These are phyloP conservation scores for Kingdonia uniflora DNA, from an alignment of 164 flowering plant genomes.

Conservation along the genomic window DNA sequence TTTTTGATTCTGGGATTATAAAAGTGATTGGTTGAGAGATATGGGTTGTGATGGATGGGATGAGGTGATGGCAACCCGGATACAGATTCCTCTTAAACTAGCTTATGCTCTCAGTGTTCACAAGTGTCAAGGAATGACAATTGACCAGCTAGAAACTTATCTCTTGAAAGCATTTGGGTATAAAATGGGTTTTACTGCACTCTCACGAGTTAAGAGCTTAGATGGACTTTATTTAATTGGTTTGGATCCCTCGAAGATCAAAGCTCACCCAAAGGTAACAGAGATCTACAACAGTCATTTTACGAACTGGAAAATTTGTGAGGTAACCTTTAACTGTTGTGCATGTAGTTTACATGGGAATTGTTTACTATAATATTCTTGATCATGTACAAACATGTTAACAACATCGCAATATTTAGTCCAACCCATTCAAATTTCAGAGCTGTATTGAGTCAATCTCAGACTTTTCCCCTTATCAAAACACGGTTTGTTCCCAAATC, in stretches of 20 bases:
- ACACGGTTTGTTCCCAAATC: no score
- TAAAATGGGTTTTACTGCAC: conserved; percentile 67
- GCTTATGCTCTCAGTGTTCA: conserved; percentile 71
- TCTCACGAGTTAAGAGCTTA: conserved; percentile 54
- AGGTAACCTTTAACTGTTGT: no score
- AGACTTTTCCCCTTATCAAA: no score
- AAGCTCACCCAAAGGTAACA: conserved; percentile 52
- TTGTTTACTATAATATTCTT: no score
- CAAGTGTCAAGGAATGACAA: conserved; percentile 70
- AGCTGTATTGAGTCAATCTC: no score
- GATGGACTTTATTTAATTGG: conserved; percentile 49
- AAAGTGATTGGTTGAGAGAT: conserved; percentile 23
- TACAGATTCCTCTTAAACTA: conserved; percentile 51
- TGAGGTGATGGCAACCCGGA: conserved; percentile 21
- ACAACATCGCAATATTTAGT: no score
- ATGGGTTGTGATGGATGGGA: conserved; percentile 42
- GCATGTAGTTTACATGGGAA: no score
- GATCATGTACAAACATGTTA: no score
- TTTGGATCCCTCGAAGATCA: conserved; percentile 34
- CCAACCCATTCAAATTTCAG: no score
- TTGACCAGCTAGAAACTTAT: conserved; percentile 41
- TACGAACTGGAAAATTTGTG: no score
- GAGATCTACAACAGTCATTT: conserved; percentile 23
- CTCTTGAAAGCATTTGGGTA: conserved; percentile 47
- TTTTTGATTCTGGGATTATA: conserved; percentile 35